Conservation (phyloP, 768 basidiomycete genomes). For the Lepiota brunneoincarnata region DNA sequence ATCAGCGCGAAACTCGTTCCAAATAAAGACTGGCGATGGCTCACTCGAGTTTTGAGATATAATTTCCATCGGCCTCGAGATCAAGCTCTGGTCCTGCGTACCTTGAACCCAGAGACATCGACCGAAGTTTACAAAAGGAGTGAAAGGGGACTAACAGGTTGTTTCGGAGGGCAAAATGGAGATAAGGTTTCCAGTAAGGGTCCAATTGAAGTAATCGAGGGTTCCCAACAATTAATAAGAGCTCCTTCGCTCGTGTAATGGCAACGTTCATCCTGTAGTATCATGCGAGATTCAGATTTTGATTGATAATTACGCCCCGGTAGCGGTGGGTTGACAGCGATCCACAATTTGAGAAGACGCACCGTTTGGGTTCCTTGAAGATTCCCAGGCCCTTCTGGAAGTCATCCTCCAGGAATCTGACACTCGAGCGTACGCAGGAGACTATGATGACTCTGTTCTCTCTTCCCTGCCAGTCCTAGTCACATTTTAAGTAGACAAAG, state of each 20-base stretch:
- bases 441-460: conserved; percentile 50
- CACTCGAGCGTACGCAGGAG: conserved; percentile 45
- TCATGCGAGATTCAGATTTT: background rate
- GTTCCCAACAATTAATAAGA: conserved; percentile 49
- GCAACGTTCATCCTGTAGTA: conserved; percentile 48
- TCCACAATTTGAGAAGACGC: background rate
- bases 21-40: conserved; percentile 16
- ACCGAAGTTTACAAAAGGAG: background rate
- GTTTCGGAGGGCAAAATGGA: conserved; percentile 46
- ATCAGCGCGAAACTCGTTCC: background rate
- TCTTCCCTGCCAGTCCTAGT: conserved; percentile 48
- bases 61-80: conserved; percentile 45
- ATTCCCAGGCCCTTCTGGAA: conserved; percentile 42
- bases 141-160: conserved; percentile 33
- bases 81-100: conserved; percentile 42
- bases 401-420: conserved; percentile 48
- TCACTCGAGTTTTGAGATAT: conserved; percentile 46
- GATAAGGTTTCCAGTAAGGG: conserved; percentile 49
- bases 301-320: background rate
- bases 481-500: background rate
- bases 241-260: conserved; percentile 52
- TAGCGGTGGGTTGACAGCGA: background rate
- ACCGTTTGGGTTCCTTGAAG: conserved; percentile 47
- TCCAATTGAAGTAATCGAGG: conserved; percentile 38
- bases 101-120: conserved; percentile 20